These are phyloP conservation scores for Fomitopsis pinicola DNA, from an alignment of 1,284 basidiomycete species.

Conservation along the genomic window DNA sequence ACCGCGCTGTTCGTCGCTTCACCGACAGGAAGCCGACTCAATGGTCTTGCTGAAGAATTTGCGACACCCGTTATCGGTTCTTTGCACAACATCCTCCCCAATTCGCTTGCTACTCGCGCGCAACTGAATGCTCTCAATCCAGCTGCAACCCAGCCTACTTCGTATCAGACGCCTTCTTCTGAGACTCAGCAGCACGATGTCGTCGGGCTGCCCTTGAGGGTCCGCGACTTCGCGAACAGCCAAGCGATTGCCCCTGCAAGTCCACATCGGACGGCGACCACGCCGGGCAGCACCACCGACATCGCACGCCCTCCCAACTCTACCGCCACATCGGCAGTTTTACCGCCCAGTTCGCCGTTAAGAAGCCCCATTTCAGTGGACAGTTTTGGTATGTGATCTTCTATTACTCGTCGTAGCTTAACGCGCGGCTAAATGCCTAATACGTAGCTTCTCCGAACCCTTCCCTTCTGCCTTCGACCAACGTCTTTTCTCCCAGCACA, in stretches of 20 bases:
- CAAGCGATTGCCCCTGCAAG: neutral
- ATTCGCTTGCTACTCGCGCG: neutral
- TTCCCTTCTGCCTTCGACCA: neutral
- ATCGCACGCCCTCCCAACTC: neutral
- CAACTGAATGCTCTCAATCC: neutral
- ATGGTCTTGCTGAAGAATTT: neutral
- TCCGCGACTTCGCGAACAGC: neutral
- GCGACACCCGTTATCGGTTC: neutral
- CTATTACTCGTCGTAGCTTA: neutral
- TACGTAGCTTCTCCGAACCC: neutral
- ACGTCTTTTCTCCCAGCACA: neutral
- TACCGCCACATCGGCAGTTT: neutral
- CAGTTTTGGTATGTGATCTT: neutral
- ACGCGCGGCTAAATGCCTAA: neutral
- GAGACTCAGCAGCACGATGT: neutral
- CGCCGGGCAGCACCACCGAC: neutral
- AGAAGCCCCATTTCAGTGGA: neutral
- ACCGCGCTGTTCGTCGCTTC: neutral
- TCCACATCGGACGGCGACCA: neutral
- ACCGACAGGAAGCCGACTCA: neutral
- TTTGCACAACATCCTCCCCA: neutral
- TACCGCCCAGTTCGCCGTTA: neutral
- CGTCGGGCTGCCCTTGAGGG: neutral
- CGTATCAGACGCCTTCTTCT: neutral
- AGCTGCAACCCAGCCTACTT: neutral